These are phyloP conservation scores for Ophiostoma piceae DNA, from an alignment of 2,329 filamentous ascomycete genomes.

Conservation along the genomic window DNA sequence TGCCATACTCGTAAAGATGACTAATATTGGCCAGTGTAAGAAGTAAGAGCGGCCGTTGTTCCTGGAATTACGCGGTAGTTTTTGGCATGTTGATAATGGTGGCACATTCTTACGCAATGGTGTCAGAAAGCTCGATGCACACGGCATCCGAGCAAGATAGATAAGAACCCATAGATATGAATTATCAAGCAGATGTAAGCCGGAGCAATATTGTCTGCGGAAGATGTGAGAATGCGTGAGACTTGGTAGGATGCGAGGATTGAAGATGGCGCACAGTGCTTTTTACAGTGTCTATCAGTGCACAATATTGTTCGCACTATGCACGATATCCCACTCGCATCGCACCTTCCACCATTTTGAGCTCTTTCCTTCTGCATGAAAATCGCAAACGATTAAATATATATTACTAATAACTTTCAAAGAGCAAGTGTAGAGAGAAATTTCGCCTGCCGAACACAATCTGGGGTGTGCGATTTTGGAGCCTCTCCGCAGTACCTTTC, in stretches of 20 bases:
- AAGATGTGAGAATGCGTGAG: not conserved
- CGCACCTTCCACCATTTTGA: not conserved
- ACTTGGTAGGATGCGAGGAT: not conserved
- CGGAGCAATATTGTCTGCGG: not conserved
- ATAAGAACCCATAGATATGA: not conserved
- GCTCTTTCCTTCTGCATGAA: not conserved
- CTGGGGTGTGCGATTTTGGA: not conserved
- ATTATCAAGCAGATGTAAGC: not conserved
- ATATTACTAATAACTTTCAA: not conserved
- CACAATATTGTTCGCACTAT: not conserved
- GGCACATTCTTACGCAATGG: constrained; percentile 15
- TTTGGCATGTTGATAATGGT: constrained; percentile 22
- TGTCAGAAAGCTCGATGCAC: constrained; percentile 14
- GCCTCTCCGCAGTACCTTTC: not conserved
- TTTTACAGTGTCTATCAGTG: not conserved
- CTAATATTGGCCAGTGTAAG: not conserved
- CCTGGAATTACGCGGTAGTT: constrained; percentile 25
- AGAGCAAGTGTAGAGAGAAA: not conserved
- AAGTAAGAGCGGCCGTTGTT: constrained; percentile 13
- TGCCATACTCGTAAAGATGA: not conserved
- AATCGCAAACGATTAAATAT: not conserved
- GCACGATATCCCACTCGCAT: not conserved
- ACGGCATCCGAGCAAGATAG: not conserved
- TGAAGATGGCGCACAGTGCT: not conserved
- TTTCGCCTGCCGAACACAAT: not conserved